phyloP scores from a whole-genome alignment of 177 flowering plant species.

The Vitis hybrid region DNA sequence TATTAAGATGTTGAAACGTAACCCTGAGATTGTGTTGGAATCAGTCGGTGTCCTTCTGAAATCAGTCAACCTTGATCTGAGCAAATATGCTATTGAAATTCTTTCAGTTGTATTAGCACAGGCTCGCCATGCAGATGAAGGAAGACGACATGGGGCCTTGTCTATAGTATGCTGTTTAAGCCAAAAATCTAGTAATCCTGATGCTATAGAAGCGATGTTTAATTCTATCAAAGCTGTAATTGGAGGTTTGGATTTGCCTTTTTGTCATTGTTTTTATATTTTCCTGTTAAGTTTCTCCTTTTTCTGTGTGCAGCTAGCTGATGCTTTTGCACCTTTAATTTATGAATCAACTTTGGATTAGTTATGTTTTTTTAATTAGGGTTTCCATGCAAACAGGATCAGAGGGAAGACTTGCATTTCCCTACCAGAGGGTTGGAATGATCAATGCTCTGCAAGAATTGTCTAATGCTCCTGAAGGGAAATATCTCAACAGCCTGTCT shows the following conservation, averaged over 20 bases:
- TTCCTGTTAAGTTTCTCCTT: background rate
- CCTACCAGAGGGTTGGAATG: slow-evolving; percentile 96
- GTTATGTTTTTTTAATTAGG: background rate
- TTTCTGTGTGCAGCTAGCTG: background rate
- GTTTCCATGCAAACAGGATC: slow-evolving; percentile 59
- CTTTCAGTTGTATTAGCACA: slow-evolving; percentile 76
- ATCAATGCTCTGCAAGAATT: slow-evolving; percentile 76
- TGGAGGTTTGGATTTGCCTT: slow-evolving; percentile 58
- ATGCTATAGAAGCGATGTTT: slow-evolving; percentile 72
- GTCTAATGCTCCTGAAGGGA: slow-evolving; percentile 80
- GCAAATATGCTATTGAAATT: slow-evolving; percentile 85
- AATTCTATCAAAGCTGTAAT: slow-evolving; percentile 73
- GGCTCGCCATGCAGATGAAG: slow-evolving; percentile 92
- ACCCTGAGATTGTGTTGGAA: slow-evolving; percentile 92
- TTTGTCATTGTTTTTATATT: background rate
- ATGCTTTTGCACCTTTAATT: slow-evolving; percentile 4
- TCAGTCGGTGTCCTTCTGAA: slow-evolving; percentile 74
- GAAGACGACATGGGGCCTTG: slow-evolving; percentile 67
- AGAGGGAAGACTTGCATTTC: slow-evolving; percentile 91
- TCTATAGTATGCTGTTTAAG: slow-evolving; percentile 66
- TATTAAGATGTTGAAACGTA: slow-evolving; percentile 89
- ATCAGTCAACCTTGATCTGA: slow-evolving; percentile 74
- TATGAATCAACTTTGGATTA: background rate
- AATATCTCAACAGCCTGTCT: slow-evolving; percentile 51
- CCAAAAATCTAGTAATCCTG: slow-evolving; percentile 92